Base-by-base conservation (phyloP, 495 filamentous ascomycete genomes). In the Xylaria flabelliformis region DNA sequence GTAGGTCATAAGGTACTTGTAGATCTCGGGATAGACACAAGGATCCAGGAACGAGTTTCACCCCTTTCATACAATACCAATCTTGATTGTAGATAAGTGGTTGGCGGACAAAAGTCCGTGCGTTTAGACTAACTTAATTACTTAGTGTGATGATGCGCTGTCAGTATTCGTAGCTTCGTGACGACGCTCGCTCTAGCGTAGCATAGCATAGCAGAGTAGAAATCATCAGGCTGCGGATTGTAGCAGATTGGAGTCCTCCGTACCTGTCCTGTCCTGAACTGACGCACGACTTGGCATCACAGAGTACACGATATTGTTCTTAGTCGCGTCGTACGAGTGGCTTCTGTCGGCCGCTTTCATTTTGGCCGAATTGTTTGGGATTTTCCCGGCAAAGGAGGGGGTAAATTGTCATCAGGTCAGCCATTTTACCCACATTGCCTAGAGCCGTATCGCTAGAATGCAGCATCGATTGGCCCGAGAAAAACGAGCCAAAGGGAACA, bases 291-390 rank as follows among this genome's bases (percentile, higher is more conserved):
- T 65, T 65, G 58, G 58, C 58, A 39, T 29, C 13, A 26, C 29
- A 56, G 53, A 56, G 26, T 29, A 56, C 53, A 32, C 26, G 53
- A 32, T 17, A 29, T 56, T 29, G 53, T 12, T 56, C 53, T 56
- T 29, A 29, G 58, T 39, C n/a, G 21, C 26, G 62, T 69, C 55
- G 55, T 46, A 69, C 67, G 42, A 50, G 67, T 69, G 67, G 55
- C 55, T 61, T 61, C 42, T 13, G 67, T 69, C 67, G 67, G 67
- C 67, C 55, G 44, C 15, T 61, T 69, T 67, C 55, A 61, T 69
- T 69, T 69, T 69, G 67, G 67, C 67, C 67, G 67, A 69, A 69
- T 69, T 69, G 56, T 63, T 63, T 70, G 56, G 68, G 68, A 70
- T 70, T 70, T 51, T 67, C 65, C 65, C 65, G 48, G 65, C 36